Conservation (phyloP, 345 rosid species). For the Corchorus olitorius region DNA sequence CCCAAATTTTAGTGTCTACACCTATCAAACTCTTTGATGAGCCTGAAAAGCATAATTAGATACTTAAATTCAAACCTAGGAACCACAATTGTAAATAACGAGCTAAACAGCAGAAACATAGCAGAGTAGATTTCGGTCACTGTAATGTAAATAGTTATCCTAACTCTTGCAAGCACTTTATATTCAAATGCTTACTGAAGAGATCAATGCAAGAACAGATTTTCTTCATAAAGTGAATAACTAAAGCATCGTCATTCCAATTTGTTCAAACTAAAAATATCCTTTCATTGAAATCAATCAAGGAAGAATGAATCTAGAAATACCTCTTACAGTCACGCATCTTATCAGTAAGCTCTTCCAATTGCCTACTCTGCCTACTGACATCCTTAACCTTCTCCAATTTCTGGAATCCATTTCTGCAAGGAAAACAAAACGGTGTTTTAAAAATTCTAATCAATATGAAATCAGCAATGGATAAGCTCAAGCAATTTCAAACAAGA, state of each 20-base stretch:
- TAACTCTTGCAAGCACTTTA: neutral
- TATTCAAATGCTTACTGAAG: constrained; percentile 5
- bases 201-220: neutral
- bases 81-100: constrained; percentile 1
- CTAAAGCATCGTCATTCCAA: neutral
- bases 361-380: constrained; percentile 86
- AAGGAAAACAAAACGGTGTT: neutral
- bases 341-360: constrained; percentile 92
- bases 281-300: neutral
- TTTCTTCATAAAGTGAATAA: neutral
- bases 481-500: neutral
- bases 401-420: constrained; percentile 94
- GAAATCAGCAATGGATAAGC: constrained; percentile 5
- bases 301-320: neutral
- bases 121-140: neutral
- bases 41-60: constrained; percentile 52
- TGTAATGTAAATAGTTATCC: neutral
- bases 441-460: neutral
- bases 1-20: too few species aligned
- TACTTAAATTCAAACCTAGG: constrained; percentile 8
- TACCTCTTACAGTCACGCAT: constrained; percentile 98
- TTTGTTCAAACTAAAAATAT: too few species aligned
- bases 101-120: neutral
- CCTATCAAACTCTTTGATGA: constrained; percentile 88
- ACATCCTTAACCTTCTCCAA: constrained; percentile 94